Conservation (phyloP, 208 protist genomes). For the Leishmania lainsoni region DNA sequence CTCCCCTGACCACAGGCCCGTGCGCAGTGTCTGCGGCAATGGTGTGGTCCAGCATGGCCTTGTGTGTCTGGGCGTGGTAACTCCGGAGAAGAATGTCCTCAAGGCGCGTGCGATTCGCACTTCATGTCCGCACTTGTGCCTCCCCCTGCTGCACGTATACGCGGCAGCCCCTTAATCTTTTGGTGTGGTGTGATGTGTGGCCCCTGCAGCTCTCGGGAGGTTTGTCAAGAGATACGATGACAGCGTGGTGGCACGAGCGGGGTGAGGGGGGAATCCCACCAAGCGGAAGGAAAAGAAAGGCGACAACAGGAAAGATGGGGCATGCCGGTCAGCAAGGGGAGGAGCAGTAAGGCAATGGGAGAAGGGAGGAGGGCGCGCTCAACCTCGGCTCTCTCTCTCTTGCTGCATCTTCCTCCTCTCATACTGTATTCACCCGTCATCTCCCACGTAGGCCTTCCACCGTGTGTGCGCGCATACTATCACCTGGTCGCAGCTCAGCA, state of each 20-base stretch:
- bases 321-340: not conserved
- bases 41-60: not conserved
- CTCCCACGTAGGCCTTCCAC: not conserved
- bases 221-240: not conserved
- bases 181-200: not conserved
- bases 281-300: slow-evolving; percentile 16
- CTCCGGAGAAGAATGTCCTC: not conserved
- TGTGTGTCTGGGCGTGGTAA: not conserved
- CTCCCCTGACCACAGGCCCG: not conserved
- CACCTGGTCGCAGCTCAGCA: not conserved
- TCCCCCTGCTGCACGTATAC: not conserved
- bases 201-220: not conserved
- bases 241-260: not conserved
- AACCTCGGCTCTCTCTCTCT: not conserved
- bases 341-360: not conserved
- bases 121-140: not conserved
- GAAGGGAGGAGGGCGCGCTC: not conserved
- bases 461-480: not conserved
- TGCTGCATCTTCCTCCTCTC: not conserved
- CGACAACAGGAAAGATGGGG: not conserved
- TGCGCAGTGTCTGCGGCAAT: not conserved
- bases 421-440: not conserved
- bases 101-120: not conserved
- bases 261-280: not conserved
- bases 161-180: not conserved